These are phyloP conservation scores for Macroventuria anomochaeta DNA, from an alignment of 2,329 filamentous ascomycete species.

Conservation along the genomic window DNA sequence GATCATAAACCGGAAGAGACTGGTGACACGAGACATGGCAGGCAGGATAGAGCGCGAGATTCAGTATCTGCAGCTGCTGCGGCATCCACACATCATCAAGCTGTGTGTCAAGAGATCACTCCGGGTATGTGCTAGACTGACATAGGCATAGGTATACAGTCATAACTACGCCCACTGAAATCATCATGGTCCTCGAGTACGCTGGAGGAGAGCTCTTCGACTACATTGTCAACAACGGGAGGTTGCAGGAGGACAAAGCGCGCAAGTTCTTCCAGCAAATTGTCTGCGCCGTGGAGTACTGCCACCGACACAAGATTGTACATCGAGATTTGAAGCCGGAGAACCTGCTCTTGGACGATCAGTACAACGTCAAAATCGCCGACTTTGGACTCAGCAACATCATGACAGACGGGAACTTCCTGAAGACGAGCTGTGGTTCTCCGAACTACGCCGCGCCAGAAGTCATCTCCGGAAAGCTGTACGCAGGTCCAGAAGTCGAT, in stretches of 20 bases:
- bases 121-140: conserved; percentile 7
- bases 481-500: conserved; percentile 96
- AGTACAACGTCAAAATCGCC: conserved; percentile 98
- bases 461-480: conserved; percentile 96
- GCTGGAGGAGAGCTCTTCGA: conserved; percentile 96
- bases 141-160: conserved; percentile 76
- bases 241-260: conserved; percentile 90
- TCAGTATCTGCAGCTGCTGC: conserved; percentile 92
- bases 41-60: conserved; percentile 97
- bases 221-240: conserved; percentile 93
- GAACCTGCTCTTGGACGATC: conserved; percentile 91
- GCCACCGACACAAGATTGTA: conserved; percentile 97
- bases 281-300: conserved; percentile 98
- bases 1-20: conserved; percentile 94
- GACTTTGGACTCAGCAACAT: conserved; percentile 99
- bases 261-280: conserved; percentile 99
- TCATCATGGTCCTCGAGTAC: conserved; percentile 99
- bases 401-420: conserved; percentile 99
- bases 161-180: conserved; percentile 91
- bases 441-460: conserved; percentile 98
- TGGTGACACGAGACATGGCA: conserved; percentile 97
- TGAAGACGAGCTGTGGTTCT: conserved; percentile 97
- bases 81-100: conserved; percentile 99
- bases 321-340: conserved; percentile 97
- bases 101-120: conserved; percentile 65